Percentiles rank a stretch among this genome's conserved stretches.
These are phyloP conservation scores for Eucalyptus curtisii DNA, from an alignment of 345 rosid genomes.

Conservation along the genomic window DNA sequence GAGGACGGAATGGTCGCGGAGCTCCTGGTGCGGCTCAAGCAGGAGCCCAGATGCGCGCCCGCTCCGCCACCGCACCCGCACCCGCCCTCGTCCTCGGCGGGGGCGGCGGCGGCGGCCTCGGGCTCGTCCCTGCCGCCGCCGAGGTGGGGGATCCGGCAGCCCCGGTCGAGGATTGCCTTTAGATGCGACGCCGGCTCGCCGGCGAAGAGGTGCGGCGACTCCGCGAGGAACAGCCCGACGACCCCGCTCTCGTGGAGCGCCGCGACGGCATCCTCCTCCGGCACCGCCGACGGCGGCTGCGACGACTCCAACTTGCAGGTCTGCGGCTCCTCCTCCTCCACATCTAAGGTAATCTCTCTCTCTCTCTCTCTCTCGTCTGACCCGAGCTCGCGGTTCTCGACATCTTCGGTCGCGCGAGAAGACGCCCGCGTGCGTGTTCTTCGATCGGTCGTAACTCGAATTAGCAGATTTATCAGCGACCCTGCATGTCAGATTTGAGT, in stretches of 20 bases:
- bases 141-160: constrained; percentile 54
- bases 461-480: not conserved
- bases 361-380: not conserved
- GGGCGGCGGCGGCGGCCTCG: not conserved
- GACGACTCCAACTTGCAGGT: constrained; percentile 46
- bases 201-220: constrained; percentile 27
- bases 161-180: constrained; percentile 29
- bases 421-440: not conserved
- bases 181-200: constrained; percentile 16
- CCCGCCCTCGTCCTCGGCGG: not conserved
- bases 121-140: not conserved
- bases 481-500: not conserved
- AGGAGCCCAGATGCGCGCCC: not conserved
- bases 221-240: constrained; percentile 47
- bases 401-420: not conserved
- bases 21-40: constrained; percentile 22
- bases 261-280: constrained; percentile 45
- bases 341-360: constrained; percentile 50
- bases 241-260: constrained; percentile 77
- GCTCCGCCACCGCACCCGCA: constrained; percentile 1
- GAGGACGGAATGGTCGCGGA: constrained; percentile 30
- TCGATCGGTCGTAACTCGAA: not conserved
- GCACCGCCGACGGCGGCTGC: constrained; percentile 30
- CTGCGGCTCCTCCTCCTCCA: constrained; percentile 29
- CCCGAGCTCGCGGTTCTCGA: not conserved